These are phyloP conservation scores for Pulveroboletus frians DNA, from an alignment of 768 basidiomycete species.

Conservation along the genomic window DNA sequence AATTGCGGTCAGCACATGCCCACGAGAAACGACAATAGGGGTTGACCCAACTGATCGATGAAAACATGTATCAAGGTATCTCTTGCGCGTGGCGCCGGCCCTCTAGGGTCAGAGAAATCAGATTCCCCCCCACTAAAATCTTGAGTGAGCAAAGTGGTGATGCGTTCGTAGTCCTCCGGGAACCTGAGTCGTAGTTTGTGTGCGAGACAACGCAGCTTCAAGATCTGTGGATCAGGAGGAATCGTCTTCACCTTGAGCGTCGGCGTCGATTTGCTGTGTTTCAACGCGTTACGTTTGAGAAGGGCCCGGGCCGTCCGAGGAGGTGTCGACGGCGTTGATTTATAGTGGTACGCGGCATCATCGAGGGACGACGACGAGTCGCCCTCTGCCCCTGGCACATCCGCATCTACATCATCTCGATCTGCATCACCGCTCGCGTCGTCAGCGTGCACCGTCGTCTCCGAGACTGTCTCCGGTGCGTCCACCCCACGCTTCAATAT, in stretches of 20 bases:
- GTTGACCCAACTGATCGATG: conserved; percentile 39
- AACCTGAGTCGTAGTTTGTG: conserved; percentile 53
- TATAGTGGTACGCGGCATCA: conserved; percentile 15
- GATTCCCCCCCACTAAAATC: conserved; percentile 33
- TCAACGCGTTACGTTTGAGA: conserved; percentile 26
- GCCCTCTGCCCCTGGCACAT: conserved; percentile 15
- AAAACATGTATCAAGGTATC: conserved; percentile 38
- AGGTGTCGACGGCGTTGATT: conserved; percentile 30
- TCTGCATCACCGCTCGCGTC: conserved; percentile 27
- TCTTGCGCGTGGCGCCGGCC: conserved; percentile 28
- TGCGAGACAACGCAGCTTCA: conserved; percentile 51
- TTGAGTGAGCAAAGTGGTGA: conserved; percentile 30
- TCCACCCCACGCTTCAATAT: conserved; percentile 24
- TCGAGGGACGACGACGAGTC: conserved; percentile 30
- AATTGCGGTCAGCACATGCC: conserved; percentile 6
- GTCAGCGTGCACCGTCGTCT: conserved; percentile 19
- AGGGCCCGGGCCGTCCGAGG: conserved; percentile 20
- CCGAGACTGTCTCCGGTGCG: conserved; percentile 19
- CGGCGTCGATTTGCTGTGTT: conserved; percentile 46
- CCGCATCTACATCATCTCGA: conserved; percentile 15
- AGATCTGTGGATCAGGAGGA: conserved; percentile 43
- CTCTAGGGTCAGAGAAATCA: conserved; percentile 32
- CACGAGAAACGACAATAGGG: background rate
- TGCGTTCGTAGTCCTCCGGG: conserved; percentile 43
- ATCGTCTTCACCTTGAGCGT: conserved; percentile 36